phyloP scores from a whole-genome alignment of 352 stramenopile species.

The Phytopythium chamaehyphon region DNA sequence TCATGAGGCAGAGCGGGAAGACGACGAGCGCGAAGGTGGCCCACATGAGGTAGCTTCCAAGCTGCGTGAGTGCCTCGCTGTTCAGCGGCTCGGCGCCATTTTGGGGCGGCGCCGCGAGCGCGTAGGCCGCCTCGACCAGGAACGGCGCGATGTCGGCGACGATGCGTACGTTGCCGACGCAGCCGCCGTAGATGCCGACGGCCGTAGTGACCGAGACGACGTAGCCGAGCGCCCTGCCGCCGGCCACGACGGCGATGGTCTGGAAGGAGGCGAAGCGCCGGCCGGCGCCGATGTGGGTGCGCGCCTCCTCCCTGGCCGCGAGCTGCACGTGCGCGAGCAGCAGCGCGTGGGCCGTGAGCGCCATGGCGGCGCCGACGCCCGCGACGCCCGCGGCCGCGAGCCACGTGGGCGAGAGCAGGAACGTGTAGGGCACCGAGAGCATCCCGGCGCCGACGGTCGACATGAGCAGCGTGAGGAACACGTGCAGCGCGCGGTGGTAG shows the following conservation, averaged over 20 bases:
- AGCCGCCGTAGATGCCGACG: conserved; percentile 65
- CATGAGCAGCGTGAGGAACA: conserved; percentile 79
- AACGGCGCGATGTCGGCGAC: conserved; percentile 65
- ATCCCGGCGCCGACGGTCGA: conserved; percentile 70
- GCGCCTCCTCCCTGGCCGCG: conserved; percentile 33
- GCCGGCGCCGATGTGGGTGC: conserved; percentile 42
- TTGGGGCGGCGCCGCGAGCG: conserved; percentile 12
- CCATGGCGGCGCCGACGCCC: conserved; percentile 49
- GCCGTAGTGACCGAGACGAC: conserved; percentile 62
- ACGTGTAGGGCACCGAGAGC: conserved; percentile 71
- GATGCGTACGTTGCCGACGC: conserved; percentile 68
- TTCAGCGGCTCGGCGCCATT: conserved; percentile 7
- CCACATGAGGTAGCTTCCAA: conserved; percentile 49
- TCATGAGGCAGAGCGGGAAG: conserved; percentile 67
- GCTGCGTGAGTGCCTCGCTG: conserved; percentile 11
- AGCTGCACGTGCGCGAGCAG: conserved; percentile 57
- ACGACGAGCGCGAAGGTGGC: conserved; percentile 45
- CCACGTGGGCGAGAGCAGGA: conserved; percentile 44
- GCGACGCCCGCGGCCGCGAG: conserved; percentile 36
- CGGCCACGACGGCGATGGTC: conserved; percentile 49
- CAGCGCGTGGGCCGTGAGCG: conserved; percentile 49
- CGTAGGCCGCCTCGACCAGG: conserved; percentile 30
- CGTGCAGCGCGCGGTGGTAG: conserved; percentile 42
- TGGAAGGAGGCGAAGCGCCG: conserved; percentile 61
- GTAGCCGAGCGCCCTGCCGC: conserved; percentile 47